Evolutionary conservation across 2,329 filamentous ascomycete genomes (phyloP), one percentile per base, ranked within the genome.

Genomic region (Atkinsonella hypoxylon): DNA sequence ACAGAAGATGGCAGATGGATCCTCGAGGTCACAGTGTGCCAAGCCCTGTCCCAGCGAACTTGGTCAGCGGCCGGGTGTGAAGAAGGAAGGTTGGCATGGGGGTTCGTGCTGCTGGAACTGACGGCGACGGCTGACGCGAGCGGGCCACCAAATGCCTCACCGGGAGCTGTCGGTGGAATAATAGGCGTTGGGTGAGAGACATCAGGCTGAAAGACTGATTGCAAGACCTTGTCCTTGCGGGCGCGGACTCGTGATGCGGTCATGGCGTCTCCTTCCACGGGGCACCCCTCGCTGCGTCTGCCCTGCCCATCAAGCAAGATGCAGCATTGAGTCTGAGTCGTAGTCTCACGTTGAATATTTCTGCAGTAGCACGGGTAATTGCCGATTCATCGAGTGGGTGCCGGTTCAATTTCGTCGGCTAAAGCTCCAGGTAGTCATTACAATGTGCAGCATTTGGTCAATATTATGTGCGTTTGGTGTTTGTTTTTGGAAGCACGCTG

Each of bases 21-120:
- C 34, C 69, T 70, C 31, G 76, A 71, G 15, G 79, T 83, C 53
- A 83, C 79, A 30, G 70, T 66, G 59, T 81, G 76, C 81, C 81
- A 84, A 52, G 80, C 78, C 54, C 75, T 69, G 59, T 83, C 78
- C 71, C 75, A 82, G 55, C 70, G 71, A 49, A 73, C 69, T 64
- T 82, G 80, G 55, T 81, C 73, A 53, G 68, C 65, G 34, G 61
- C 57, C 30, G 59, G 58, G 52, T 57, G 55, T 49, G 53, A 55
- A 50, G 53, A 51, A 44, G 59, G 51, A 53, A 47, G 17, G 46
- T n/a, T 40, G 45, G 34, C 48, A 15, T 51, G 48, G 18, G 41
- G 40, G 36, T 22, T 41, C 34, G 42, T 41, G 56, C 55, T 52
- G 48, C 52, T 47, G 9, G 38, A 41, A 53, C 18, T 55, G 59